Evolutionary conservation across 805 yeast genomes (phyloP), one percentile per base, ranked within the genome.

Genomic region (Sugiyamaella boreocaroliniensis): DNA sequence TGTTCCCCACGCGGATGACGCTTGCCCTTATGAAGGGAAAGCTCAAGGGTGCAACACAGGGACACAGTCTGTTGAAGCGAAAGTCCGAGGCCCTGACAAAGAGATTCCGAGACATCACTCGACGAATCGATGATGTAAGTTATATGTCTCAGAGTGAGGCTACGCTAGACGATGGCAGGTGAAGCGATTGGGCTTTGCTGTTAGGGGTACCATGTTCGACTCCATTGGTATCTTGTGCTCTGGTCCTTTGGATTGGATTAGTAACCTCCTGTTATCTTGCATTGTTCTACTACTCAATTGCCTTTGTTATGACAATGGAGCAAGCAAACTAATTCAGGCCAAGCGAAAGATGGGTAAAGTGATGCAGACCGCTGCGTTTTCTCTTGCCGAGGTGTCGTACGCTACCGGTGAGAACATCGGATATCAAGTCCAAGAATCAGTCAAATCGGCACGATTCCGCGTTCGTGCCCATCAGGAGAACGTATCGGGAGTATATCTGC

Each of bases 1-100:
- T 90, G 45, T 90, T 90, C 71, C 97, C 98, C 34, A 90, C 98
- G 49, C 90, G 97, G 72, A 90, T 90, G 97, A 92, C 98, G 55
- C 80, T 92, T 61, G 89, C 96, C 47, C 70, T 87, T 55, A 93
- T 93, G 98, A 93, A 93, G 76, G 80, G 86, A 55, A 93, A 93
- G 71, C 80, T 93, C 67, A 92, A 90, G 72, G 99, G 99, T 51
- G 99, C 99, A 1, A 90, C 88, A 64, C 96, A 88, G 66, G 99
- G 99, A 40, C 95, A 93, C 69, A 86, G 95, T 14, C 76, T 92
- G 59, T 75, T 92, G 70, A 92, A 92, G 75, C 81, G 98, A 71
- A 92, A 92, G 70, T 89, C 97, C 5, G 99, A 92, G 72, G 99
- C 99, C 0, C 77, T 92, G 67, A 93, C 98, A 18, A 89, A 90